Evolutionary conservation across 2,329 filamentous ascomycete species (phyloP).

Genomic region (Blastomyces parvus): DNA sequence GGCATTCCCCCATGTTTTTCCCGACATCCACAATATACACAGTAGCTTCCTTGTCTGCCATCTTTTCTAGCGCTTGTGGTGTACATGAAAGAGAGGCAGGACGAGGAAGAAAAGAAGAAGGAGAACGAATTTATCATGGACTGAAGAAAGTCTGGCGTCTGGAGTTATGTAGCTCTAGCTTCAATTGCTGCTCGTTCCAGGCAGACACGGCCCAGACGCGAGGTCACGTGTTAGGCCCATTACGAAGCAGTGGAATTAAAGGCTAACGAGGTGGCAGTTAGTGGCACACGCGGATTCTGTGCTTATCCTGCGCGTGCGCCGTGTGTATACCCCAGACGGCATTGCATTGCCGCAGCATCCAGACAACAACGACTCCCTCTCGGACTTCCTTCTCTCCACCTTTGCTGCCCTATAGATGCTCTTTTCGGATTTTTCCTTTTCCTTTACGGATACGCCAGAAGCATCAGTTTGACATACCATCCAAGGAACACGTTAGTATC

Average conservation of each 20-base stretch:
- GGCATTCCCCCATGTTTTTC: conserved; percentile 65
- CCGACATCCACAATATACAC: conserved; percentile 88
- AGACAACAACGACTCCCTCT: neutral
- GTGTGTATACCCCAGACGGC: neutral
- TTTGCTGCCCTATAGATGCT: neutral
- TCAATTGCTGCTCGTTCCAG: conserved; percentile 17
- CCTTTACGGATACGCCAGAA: neutral
- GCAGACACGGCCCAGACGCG: conserved; percentile 33
- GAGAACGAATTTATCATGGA: conserved; percentile 3
- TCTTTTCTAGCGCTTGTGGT: conserved; percentile 32
- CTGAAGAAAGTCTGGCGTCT: neutral
- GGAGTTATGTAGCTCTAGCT: neutral
- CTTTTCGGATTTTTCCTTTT: neutral
- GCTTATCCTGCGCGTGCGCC: neutral
- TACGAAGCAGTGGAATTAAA: conserved; percentile 10
- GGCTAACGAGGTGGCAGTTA: neutral
- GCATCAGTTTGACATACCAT: neutral
- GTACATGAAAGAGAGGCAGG: neutral
- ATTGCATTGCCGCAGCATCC: conserved; percentile 1
- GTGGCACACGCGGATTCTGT: neutral
- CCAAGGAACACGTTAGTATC: neutral
- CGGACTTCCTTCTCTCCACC: neutral
- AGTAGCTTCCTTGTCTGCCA: conserved; percentile 89
- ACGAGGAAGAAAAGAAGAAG: neutral
- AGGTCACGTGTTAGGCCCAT: conserved; percentile 36